Base-by-base conservation (phyloP, 2,329 filamentous ascomycete species). In the Calycina herbarum region DNA sequence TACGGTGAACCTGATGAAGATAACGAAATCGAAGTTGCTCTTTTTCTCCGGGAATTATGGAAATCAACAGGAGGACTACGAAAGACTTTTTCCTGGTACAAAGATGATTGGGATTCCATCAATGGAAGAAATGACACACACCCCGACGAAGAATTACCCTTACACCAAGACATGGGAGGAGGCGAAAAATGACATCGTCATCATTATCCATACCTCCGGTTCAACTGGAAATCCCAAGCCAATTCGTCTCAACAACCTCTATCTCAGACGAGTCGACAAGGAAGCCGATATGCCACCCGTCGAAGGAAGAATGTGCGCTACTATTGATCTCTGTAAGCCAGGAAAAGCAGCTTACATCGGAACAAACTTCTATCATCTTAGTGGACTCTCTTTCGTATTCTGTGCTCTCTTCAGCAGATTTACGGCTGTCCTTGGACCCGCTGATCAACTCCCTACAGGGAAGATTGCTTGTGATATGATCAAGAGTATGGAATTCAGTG, bases 181-280 rank as follows among this genome's bases (percentile, higher is more conserved):
- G 7, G 78, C 76, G 6, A 71, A 69, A 0, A 65, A 76, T 27
- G 79, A 81, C 1, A 76, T 77, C 0, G 77, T 80, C 2, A 73
- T 78, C n/a, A 74, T 79, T n/a, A 62, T 81, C 0, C 80, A 82
- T 59, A 81, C 80, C 0, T 81, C 79, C 2, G 80, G 80, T 4
- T 76, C 77, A 1, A 82, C 80, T 0, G 80, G 80, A 0, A 59
- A 78, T 0, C 79, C 79, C 1, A 81, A 81, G 60, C 79, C 78
- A 0, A 77, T 81, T 11, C 62, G 11, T 5, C 11, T 65, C 27
- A 68, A 57, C 20, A 38, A 68, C 35, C 24, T 38, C 2, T 64
- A 35, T 15, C 27, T 68, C 11, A 40, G 51, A 4, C 57, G 64
- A 15, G 33, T 61, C 1, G 67, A 66, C 31, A 54, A 11, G 5